These are phyloP conservation scores for Solanum stenotomum DNA, from an alignment of 257 asterid species.

Conservation along the genomic window DNA sequence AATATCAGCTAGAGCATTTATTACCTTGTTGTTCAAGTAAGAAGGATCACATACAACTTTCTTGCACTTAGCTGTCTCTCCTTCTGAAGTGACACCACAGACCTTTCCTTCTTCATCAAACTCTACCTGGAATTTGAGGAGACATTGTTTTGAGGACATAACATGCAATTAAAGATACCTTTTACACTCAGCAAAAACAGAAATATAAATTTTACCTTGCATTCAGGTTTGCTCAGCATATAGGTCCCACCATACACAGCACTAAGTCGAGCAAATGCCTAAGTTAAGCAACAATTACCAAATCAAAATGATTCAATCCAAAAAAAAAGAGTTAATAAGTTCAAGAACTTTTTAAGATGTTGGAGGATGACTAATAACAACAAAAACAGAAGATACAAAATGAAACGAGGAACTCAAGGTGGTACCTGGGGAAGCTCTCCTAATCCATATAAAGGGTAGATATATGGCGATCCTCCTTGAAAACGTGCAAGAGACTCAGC, in stretches of 20 bases:
- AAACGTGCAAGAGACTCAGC: conserved; percentile 83
- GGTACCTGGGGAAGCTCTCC: conserved; percentile 97
- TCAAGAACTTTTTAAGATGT: background rate
- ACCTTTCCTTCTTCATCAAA: conserved; percentile 81
- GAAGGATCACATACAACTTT: conserved; percentile 95
- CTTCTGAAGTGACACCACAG: conserved; percentile 87
- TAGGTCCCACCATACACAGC: conserved; percentile 99
- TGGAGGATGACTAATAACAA: background rate
- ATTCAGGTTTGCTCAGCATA: conserved; percentile 88
- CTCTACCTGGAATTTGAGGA: conserved; percentile 55
- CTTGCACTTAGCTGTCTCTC: conserved; percentile 92
- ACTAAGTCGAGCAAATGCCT: conserved; percentile 97
- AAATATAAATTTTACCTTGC: conserved; percentile 46
- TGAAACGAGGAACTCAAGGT: background rate
- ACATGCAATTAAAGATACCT: background rate
- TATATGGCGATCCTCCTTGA: conserved; percentile 97
- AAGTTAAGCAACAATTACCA: background rate
- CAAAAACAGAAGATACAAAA: background rate
- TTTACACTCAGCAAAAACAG: background rate
- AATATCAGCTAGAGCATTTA: background rate
- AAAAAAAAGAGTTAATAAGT: background rate
- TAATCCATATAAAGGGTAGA: conserved; percentile 86
- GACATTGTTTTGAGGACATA: background rate
- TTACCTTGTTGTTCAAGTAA: conserved; percentile 77
- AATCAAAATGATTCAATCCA: background rate